Base-by-base conservation (phyloP, 768 basidiomycete genomes). In the Rhizopogon vinicolor region DNA sequence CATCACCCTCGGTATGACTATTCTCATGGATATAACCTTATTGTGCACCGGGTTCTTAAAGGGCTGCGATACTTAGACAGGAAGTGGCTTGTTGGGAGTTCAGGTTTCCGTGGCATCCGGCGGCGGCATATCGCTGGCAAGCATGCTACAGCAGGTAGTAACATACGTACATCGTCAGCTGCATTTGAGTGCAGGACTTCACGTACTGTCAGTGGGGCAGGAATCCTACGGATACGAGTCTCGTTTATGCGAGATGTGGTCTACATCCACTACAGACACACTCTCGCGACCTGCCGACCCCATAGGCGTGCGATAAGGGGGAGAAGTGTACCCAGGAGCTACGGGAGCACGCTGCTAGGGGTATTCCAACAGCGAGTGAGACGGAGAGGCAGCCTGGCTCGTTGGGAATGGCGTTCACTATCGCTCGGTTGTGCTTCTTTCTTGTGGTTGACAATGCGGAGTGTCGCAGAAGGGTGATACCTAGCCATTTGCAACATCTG, bases 81-180 rank as follows among this genome's bases (percentile, higher is more conserved):
- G 88, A 29, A 91, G 74, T n/a, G 87, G 87, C 31, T 86, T 77
- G 65, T 89, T 87, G 2, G 87, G 83, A 18, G 83, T 82, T 18
- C 85, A 25, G 82, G 78, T 73, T 65, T 65, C 66, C 61, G 78
- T 74, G 9, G 75, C 65, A 62, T 83, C 83, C 51, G 78, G 58
- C 16, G 84, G 82, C 0, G 84, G 80, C 0, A 84, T 82, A 59
- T 83, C 80, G 42, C 72, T 79, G 28, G 75, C 70, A 55, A 76
- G 67, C 59, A 72, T 68, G 63, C 69, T 64, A 25, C 25, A 25
- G 3, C 25, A 25, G 25, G 25, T 5, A 4, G 25, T 4, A 25
- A 25, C 25, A 25, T 4, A 25, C 25, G 25, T 25, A 25, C 4
- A 25, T 25, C 25, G 4, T 25, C 25, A 4, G 25, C 25, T 25